A percentile compares a stretch with the other conserved stretches of the same genome.
These are phyloP conservation scores for Limtongozyma cylindracea DNA, from an alignment of 805 yeast species.

Conservation along the genomic window DNA sequence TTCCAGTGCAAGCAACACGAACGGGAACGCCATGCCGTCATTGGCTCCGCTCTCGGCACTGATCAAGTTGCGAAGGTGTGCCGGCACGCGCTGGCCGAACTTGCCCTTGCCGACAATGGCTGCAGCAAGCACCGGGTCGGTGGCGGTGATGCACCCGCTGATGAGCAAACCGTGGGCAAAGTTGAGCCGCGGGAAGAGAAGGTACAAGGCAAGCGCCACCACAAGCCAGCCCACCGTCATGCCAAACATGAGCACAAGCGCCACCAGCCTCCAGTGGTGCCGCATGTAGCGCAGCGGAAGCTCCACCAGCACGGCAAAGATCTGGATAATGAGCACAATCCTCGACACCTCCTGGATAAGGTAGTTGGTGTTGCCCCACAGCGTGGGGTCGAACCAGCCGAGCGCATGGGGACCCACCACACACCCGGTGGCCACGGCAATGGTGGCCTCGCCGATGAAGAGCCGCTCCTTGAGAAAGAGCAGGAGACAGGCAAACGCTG, in stretches of 20 bases:
- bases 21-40: slow-evolving; percentile 94
- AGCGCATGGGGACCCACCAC: slow-evolving; percentile 77
- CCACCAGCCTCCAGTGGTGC: slow-evolving; percentile 58
- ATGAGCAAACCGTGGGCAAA: slow-evolving; percentile 52
- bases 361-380: slow-evolving; percentile 70
- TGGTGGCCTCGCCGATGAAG: slow-evolving; percentile 80
- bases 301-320: slow-evolving; percentile 87
- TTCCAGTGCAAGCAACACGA: slow-evolving; percentile 45
- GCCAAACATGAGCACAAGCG: slow-evolving; percentile 53
- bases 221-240: slow-evolving; percentile 84
- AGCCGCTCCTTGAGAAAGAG: slow-evolving; percentile 61
- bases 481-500: slow-evolving; percentile 60
- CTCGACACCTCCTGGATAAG: slow-evolving; percentile 69
- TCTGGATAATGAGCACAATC: slow-evolving; percentile 68
- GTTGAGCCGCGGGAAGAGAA: slow-evolving; percentile 42
- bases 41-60: slow-evolving; percentile 80
- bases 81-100: slow-evolving; percentile 77
- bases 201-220: slow-evolving; percentile 59
- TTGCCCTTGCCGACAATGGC: slow-evolving; percentile 91
- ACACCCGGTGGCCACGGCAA: slow-evolving; percentile 65
- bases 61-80: slow-evolving; percentile 60
- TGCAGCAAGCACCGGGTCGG: slow-evolving; percentile 87
- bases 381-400: slow-evolving; percentile 57
- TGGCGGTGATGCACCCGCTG: slow-evolving; percentile 80
- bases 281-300: slow-evolving; percentile 80